Evolutionary conservation across 78 protist species (phyloP).

Genomic region (Dictyostelium brefeldianum): DNA sequence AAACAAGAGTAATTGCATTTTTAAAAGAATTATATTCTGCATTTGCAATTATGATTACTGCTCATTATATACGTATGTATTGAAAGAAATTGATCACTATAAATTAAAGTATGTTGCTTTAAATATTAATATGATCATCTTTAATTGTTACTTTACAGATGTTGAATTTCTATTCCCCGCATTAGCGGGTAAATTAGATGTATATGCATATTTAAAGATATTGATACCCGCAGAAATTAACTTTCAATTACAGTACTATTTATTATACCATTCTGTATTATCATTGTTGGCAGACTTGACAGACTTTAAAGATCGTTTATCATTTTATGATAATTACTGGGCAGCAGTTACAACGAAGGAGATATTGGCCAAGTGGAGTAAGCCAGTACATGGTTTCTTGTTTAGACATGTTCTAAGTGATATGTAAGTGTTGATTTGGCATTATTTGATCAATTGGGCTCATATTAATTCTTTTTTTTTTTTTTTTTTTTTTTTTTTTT

Average conservation of each 20-base stretch:
- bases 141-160: too few relatives aligned
- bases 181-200: not conserved
- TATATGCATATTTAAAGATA: conserved; percentile 8
- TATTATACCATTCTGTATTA: conserved; percentile 51
- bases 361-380: conserved; percentile 28
- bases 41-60: not conserved
- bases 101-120: too few relatives aligned
- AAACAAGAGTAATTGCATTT: not conserved
- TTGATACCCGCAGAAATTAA: conserved; percentile 35
- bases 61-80: conserved; percentile 44
- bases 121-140: not conserved
- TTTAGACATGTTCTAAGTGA: conserved; percentile 43
- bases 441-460: not conserved
- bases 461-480: not conserved
- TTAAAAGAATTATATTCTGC: conserved; percentile 38
- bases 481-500: not conserved
- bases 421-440: too few relatives aligned
- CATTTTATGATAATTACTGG: conserved; percentile 66
- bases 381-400: conserved; percentile 52
- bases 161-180: conserved; percentile 31
- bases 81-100: too few relatives aligned
- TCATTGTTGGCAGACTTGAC: conserved; percentile 48
- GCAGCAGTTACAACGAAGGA: conserved; percentile 1
- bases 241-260: conserved; percentile 53
- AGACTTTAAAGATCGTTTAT: conserved; percentile 47